These are phyloP conservation scores for Chlorella sp. DNA, from an alignment of 139 green algal species.

Conservation along the genomic window DNA sequence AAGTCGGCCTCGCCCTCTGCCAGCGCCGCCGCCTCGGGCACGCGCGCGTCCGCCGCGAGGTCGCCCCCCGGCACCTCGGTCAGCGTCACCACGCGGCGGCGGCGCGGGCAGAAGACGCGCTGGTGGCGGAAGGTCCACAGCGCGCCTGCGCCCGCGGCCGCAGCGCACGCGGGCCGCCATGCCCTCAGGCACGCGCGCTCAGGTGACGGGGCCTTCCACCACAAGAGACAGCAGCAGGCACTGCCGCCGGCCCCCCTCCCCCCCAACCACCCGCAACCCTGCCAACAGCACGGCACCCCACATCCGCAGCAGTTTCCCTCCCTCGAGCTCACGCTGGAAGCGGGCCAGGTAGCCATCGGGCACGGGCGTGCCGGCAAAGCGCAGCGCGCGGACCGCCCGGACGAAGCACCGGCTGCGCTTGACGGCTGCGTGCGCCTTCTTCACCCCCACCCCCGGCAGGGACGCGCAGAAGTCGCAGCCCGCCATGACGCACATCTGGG, in stretches of 20 bases:
- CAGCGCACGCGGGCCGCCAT: too few relatives aligned
- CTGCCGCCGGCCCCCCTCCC: too few relatives aligned
- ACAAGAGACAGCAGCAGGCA: too few relatives aligned
- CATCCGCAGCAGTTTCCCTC: too few relatives aligned
- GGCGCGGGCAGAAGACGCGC: slow-evolving; percentile 74
- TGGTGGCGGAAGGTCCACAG: slow-evolving; percentile 94
- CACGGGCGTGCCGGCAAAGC: slow-evolving; percentile 76
- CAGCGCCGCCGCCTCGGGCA: slow-evolving; percentile 50
- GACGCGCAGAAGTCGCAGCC: slow-evolving; percentile 95
- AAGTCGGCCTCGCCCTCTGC: slow-evolving; percentile 61
- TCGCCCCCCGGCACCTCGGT: slow-evolving; percentile 55
- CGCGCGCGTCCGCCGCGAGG: slow-evolving; percentile 53
- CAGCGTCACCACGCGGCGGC: slow-evolving; percentile 65
- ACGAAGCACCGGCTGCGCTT: slow-evolving; percentile 63
- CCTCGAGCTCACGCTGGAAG: too few relatives aligned
- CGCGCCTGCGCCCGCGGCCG: too few relatives aligned
- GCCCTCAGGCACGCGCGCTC: too few relatives aligned
- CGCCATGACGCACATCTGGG: slow-evolving; percentile 94
- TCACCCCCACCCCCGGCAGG: slow-evolving; percentile 86
- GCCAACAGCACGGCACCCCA: too few relatives aligned
- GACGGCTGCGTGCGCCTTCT: slow-evolving; percentile 87
- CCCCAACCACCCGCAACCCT: too few relatives aligned
- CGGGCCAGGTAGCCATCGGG: slow-evolving; percentile 79
- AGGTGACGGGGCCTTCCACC: too few relatives aligned
- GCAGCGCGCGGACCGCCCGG: slow-evolving; percentile 48